A percentile compares a stretch with the other conserved stretches of the same genome.
phyloP scores from a whole-genome alignment of 768 basidiomycete species.

The Russula lepida region DNA sequence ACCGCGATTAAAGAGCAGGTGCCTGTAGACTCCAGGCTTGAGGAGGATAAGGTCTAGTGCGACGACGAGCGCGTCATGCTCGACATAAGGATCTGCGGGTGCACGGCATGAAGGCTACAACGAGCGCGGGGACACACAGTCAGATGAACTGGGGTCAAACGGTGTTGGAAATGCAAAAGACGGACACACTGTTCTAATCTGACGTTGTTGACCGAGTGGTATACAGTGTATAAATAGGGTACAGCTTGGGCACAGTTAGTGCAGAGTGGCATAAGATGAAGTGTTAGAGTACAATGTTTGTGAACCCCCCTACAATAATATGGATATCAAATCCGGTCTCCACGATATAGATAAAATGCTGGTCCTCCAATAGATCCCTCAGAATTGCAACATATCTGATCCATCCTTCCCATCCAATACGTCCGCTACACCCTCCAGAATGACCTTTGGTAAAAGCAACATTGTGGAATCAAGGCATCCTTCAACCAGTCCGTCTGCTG shows the following conservation, averaged over 20 bases:
- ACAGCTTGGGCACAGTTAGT: constrained; percentile 61
- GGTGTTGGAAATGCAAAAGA: constrained; percentile 19
- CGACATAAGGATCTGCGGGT: constrained; percentile 84
- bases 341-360: neutral
- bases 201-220: constrained; percentile 69
- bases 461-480: constrained; percentile 47
- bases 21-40: constrained; percentile 73
- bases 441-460: constrained; percentile 65
- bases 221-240: constrained; percentile 71
- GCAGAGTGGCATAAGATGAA: constrained; percentile 64
- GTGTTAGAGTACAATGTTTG: constrained; percentile 1
- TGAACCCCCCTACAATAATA: neutral
- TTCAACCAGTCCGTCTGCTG: constrained; percentile 29
- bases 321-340: constrained; percentile 4
- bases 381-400: neutral
- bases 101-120: constrained; percentile 48
- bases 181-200: constrained; percentile 79
- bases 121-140: neutral
- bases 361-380: neutral
- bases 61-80: constrained; percentile 67
- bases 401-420: constrained; percentile 30
- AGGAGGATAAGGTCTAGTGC: constrained; percentile 75
- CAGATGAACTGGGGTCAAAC: neutral
- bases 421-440: constrained; percentile 60
- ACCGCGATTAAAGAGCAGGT: constrained; percentile 75